A percentile compares a stretch with the other conserved stretches of the same genome.
Evolutionary conservation across 148 eudicot genomes (phyloP).

Genomic region (Vaccinium darrowii): DNA sequence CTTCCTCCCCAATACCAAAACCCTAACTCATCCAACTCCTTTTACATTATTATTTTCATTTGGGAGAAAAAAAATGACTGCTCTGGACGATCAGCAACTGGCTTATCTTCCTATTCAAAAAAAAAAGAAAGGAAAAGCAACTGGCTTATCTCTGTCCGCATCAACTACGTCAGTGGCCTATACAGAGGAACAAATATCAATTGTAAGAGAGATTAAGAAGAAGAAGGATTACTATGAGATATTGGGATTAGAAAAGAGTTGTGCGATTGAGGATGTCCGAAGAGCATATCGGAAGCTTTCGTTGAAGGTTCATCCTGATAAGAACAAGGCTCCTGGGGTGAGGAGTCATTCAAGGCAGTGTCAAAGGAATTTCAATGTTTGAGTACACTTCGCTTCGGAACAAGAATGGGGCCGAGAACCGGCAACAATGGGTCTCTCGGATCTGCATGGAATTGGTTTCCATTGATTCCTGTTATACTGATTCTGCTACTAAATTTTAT

Average conservation of each 20-base stretch:
- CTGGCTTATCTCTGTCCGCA: constrained; percentile 17
- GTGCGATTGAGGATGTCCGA: constrained; percentile 41
- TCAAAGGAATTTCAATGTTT: constrained; percentile 56
- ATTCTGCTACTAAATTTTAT: constrained; percentile 46
- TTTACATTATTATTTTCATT: too few relatives aligned
- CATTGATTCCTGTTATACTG: constrained; percentile 44
- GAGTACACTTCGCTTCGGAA: constrained; percentile 48
- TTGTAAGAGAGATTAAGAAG: constrained; percentile 50
- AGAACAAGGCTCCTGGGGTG: constrained; percentile 54
- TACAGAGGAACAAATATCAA: constrained; percentile 41
- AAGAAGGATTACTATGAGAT: constrained; percentile 59
- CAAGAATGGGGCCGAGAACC: constrained; percentile 36
- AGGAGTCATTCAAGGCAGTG: constrained; percentile 55
- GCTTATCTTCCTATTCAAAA: too few relatives aligned
- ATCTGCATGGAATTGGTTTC: constrained; percentile 32
- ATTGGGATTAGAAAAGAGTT: constrained; percentile 43
- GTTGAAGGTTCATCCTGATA: constrained; percentile 22
- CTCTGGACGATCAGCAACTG: too few relatives aligned
- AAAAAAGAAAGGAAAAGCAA: too few relatives aligned
- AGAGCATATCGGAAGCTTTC: constrained; percentile 15
- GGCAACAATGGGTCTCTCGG: constrained; percentile 39
- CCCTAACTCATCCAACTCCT: too few relatives aligned
- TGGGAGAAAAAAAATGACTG: too few relatives aligned
- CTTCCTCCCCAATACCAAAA: too few relatives aligned
- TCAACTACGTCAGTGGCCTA: constrained; percentile 25